Evolutionary conservation across 495 filamentous ascomycete species (phyloP), one percentile per base, ranked within the genome.

Genomic region (Xylaria flabelliformis): DNA sequence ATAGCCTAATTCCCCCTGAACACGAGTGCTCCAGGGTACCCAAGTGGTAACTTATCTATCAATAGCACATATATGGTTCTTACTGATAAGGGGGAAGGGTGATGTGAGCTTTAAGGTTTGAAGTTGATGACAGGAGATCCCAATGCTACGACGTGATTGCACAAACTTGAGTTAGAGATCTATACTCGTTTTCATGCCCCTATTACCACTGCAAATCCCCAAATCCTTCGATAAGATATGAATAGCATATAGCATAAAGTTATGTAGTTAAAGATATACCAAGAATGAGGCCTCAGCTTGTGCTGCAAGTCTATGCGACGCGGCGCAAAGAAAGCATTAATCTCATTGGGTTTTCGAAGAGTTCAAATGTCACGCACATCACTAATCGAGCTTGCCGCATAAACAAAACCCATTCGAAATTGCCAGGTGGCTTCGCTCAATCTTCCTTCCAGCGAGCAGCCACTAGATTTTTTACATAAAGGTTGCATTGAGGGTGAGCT

Each of bases 401-500:
- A 21, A 34, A 34, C 58, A 21, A 61, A 17, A 39, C n/a, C 12
- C 58, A 2, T 10, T 61, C 19, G 19, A 19, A 21, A 61, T 61
- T 39, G 58, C 1, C 19, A 12, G 34, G 58, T 34, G 32, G 6
- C 1, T 61, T 61, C 34, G 32, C 32, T 61, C 58, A 21, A 41
- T 39, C 3, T n/a, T 8, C 12, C 58, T 13, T 39, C 21, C 32
- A 61, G 34, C 32, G 19, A n/a, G 58, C 21, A 26, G 53, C 53
- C 53, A 29, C 24, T 56, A 56, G n/a, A 3, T n/a, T 42, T 42
- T 55, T 12, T 32, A 42, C 26, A 13, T 61, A 17, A 24, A 48
- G 67, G 67, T 62, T 69, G 29, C 67, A 69, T 69, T 7, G 53
- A 26, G 10, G 41, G 13, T 48, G 41, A 69, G 70, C 70, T 72